Base-by-base conservation (phyloP, 2,329 filamentous ascomycete species). In the Colletotrichum orchidophilum region DNA sequence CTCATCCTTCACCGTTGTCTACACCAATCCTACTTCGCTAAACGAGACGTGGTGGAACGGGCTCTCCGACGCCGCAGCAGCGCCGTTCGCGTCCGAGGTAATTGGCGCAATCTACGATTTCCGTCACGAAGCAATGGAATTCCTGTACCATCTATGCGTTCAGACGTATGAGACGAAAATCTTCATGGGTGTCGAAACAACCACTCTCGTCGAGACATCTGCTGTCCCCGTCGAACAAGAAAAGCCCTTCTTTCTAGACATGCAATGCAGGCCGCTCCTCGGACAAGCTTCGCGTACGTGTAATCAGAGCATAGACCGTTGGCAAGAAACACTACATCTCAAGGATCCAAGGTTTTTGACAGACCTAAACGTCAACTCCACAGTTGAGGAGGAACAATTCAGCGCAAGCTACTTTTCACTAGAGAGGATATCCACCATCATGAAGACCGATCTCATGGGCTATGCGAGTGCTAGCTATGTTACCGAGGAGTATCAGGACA, bases 121-220 rank as follows among this genome's bases (percentile, higher is more conserved):
- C 24, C 13, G 31, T 18, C 55, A 58, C 26, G 54, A 58, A 12
- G 63, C 53, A 15, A 24, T 33, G 2, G 63, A 65, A 31, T 13
- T 65, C 13, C 18, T 65, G 21, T 50, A 31, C 24, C 53, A 65
- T 35, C 24, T 65, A 9, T 65, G 63, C 27, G 63, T 58, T 11
- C 63, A 65, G 27, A 50, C 63, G 3, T 58, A 50, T 13, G 63
- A 65, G 26, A 65, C 63, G 35, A 52, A 11, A 3, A n/a, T 58
- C 4, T 26, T 21, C n/a, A 50, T 33, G 26, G 52, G 52, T n/a
- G 15, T 58, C 21, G 63, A 65, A 31, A 31, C n/a, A 24, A 65
- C 35, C 5, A 26, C 15, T 13, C 8, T 58, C 13, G 35, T 50
- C 18, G 54, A 58, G n/a, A 21, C 29, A 6, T 33, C 29, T 7